phyloP scores from a whole-genome alignment of 1,284 basidiomycete species.

The Apiotrichum porosum region DNA sequence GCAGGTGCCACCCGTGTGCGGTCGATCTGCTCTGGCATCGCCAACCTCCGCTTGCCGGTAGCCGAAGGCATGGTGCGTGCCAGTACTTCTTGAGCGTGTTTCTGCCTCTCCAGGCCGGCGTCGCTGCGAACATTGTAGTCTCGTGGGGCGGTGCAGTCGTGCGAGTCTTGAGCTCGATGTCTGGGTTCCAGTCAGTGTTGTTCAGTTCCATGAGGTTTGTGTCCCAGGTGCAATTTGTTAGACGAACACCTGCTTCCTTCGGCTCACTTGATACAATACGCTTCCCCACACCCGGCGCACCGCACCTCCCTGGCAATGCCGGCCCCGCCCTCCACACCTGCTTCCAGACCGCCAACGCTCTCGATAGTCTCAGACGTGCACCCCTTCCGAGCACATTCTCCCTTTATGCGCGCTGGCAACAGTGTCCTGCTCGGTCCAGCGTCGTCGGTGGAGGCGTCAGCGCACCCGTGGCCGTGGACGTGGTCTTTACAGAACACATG shows the following conservation, averaged over 20 bases:
- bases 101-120: slow-evolving; percentile 20
- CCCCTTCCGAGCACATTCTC: slow-evolving; percentile 19
- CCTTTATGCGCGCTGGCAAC: slow-evolving; percentile 6
- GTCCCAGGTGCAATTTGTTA: too few relatives aligned
- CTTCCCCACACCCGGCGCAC: slow-evolving; percentile 29
- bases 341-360: slow-evolving; percentile 26
- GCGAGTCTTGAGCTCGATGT: slow-evolving; percentile 28
- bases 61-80: slow-evolving; percentile 28
- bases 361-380: slow-evolving; percentile 37
- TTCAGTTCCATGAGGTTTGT: too few relatives aligned
- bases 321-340: slow-evolving; percentile 7
- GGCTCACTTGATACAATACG: slow-evolving; percentile 39
- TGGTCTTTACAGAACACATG: slow-evolving; percentile 32
- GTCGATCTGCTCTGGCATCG: slow-evolving; percentile 27
- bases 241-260: too few relatives aligned
- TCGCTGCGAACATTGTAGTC: slow-evolving; percentile 26
- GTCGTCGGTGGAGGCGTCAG: slow-evolving; percentile 1
- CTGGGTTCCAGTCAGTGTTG: too few relatives aligned
- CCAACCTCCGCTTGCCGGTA: slow-evolving; percentile 14
- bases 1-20: slow-evolving; percentile 18
- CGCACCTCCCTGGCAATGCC: slow-evolving; percentile 29
- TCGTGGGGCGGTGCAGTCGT: slow-evolving; percentile 31
- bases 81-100: slow-evolving; percentile 29
- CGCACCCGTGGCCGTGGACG: slow-evolving; percentile 29
- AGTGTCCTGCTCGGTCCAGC: slow-evolving; percentile 8